phyloP scores from a whole-genome alignment of 139 green algal genomes.

The Chlorella sp. region DNA sequence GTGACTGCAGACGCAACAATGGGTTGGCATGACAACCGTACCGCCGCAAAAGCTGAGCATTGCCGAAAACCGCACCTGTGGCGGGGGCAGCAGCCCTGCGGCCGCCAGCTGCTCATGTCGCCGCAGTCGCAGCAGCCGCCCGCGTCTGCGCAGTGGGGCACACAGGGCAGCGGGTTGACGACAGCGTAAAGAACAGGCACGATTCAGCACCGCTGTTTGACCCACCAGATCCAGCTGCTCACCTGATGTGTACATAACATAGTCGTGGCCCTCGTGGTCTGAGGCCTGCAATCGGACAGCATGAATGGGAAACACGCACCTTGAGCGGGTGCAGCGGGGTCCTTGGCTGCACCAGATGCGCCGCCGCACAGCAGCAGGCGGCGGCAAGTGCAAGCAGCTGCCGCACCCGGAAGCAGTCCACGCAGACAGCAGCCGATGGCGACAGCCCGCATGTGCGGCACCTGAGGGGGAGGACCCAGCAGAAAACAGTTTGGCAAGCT shows the following conservation, averaged over 20 bases:
- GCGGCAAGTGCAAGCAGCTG: background rate
- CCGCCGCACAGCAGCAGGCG: background rate
- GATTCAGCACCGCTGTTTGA: too few relatives aligned
- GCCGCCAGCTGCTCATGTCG: slow-evolving; percentile 64
- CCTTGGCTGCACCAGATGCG: background rate
- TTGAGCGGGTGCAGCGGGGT: too few relatives aligned
- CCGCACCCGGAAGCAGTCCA: slow-evolving; percentile 63
- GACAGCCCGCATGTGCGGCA: slow-evolving; percentile 72
- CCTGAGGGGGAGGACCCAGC: background rate
- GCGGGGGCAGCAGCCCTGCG: slow-evolving; percentile 50
- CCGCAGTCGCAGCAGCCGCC: slow-evolving; percentile 85
- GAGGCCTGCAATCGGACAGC: slow-evolving; percentile 33
- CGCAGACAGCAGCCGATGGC: slow-evolving; percentile 60
- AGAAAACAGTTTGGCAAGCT: too few relatives aligned
- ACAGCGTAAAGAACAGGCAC: too few relatives aligned
- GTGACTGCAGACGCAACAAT: too few relatives aligned
- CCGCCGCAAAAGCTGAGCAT: too few relatives aligned
- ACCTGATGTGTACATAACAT: slow-evolving; percentile 61
- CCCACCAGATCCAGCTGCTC: background rate
- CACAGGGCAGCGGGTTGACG: background rate
- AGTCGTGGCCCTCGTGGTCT: slow-evolving; percentile 74
- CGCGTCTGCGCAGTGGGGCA: slow-evolving; percentile 12
- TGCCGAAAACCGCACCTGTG: slow-evolving; percentile 23
- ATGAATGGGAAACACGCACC: too few relatives aligned
- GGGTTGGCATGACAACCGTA: too few relatives aligned